phyloP scores from a whole-genome alignment of 2,329 filamentous ascomycete genomes.

The Fonsecaea monophora region DNA sequence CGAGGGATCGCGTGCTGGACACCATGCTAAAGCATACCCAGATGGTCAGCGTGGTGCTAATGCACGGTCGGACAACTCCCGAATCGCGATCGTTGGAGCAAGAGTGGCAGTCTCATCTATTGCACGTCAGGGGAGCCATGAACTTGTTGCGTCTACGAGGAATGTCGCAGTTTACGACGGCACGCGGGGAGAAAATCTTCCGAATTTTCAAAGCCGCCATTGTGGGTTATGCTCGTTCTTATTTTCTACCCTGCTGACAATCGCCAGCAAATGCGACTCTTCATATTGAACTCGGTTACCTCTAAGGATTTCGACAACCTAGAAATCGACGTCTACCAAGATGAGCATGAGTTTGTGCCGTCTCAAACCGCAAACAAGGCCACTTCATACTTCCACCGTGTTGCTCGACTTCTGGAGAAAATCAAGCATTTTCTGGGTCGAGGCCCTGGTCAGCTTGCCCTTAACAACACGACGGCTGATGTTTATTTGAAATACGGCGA shows the following conservation, averaged over 20 bases:
- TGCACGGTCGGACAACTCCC: conserved; percentile 28
- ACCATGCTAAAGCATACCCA: conserved; percentile 11
- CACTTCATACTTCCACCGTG: conserved; percentile 34
- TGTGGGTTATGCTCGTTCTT: conserved; percentile 12
- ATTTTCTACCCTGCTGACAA: background rate
- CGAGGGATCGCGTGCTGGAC: background rate
- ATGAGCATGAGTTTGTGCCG: conserved; percentile 39
- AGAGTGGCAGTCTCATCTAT: conserved; percentile 39
- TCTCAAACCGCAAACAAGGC: conserved; percentile 37
- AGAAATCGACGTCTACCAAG: conserved; percentile 38
- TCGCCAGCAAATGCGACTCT: conserved; percentile 38
- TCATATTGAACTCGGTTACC: conserved; percentile 36
- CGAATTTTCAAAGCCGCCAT: conserved; percentile 40
- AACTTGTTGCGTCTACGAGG: conserved; percentile 36
- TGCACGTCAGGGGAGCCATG: conserved; percentile 38
- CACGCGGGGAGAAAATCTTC: conserved; percentile 37
- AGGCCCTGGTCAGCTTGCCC: background rate
- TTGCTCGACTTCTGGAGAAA: conserved; percentile 35
- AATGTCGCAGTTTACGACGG: conserved; percentile 34
- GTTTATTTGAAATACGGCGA: conserved; percentile 32
- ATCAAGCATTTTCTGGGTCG: conserved; percentile 30
- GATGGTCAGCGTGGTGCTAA: conserved; percentile 35
- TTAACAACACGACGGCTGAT: background rate
- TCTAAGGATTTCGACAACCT: conserved; percentile 37
- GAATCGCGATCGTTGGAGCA: conserved; percentile 27